A percentile compares a stretch with the other conserved stretches of the same genome.
Evolutionary conservation across 2,329 filamentous ascomycete genomes (phyloP).

Genomic region (Tolypocladium inflatum): DNA sequence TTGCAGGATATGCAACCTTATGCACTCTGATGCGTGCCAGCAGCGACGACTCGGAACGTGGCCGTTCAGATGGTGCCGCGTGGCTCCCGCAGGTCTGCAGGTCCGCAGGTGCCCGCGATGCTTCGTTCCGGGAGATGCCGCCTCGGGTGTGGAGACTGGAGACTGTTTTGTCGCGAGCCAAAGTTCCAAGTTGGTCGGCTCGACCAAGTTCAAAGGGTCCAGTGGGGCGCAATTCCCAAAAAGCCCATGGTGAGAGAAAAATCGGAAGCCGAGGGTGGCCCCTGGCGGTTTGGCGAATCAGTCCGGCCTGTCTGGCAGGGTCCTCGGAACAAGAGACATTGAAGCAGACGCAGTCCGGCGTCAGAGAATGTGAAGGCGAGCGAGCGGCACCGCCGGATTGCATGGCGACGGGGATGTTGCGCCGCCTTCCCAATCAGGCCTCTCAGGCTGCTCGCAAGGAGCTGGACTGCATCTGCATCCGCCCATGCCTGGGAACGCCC

Average conservation of each 20-base stretch:
- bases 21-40: too few species aligned
- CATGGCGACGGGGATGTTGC: not conserved
- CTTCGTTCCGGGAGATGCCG: not conserved
- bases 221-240: not conserved
- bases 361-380: not conserved
- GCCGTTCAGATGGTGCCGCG: not conserved
- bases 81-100: not conserved
- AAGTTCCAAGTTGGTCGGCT: not conserved
- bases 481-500: not conserved
- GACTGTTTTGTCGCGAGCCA: not conserved
- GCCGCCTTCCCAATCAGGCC: not conserved
- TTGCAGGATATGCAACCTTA: not conserved
- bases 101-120: not conserved
- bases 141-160: not conserved
- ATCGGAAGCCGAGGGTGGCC: not conserved
- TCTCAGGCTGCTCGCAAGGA: not conserved
- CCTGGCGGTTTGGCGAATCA: not conserved
- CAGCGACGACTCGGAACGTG: not conserved
- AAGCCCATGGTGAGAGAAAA: not conserved
- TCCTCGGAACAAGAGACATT: not conserved
- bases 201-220: not conserved
- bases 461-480: not conserved
- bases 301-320: not conserved
- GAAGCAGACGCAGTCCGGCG: not conserved
- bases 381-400: too few species aligned